Evolutionary conservation across 2,329 filamentous ascomycete genomes (phyloP).

Genomic region (Penicillium sp.): DNA sequence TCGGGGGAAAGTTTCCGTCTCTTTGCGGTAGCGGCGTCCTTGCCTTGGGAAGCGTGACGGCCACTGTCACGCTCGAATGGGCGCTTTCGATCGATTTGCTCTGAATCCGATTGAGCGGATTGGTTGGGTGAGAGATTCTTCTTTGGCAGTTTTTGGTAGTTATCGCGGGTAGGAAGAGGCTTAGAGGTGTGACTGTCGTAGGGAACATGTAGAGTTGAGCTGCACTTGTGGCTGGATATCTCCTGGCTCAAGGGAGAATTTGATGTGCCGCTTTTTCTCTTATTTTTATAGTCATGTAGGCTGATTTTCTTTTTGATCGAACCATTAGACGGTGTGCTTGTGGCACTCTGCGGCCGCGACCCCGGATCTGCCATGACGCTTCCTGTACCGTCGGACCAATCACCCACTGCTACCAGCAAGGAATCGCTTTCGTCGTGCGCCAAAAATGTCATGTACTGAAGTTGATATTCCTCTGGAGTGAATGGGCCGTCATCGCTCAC

Average conservation of each 20-base stretch:
- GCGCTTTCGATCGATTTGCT: conserved; percentile 34
- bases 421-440: conserved; percentile 62
- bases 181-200: conserved; percentile 31
- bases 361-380: conserved; percentile 50
- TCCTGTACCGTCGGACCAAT: conserved; percentile 57
- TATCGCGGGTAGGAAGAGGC: conserved; percentile 22
- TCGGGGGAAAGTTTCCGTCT: conserved; percentile 47
- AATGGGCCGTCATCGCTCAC: conserved; percentile 59
- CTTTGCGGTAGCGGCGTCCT: conserved; percentile 41
- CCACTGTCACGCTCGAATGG: conserved; percentile 30
- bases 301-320: conserved; percentile 66
- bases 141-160: conserved; percentile 20
- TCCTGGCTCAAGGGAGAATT: conserved; percentile 33
- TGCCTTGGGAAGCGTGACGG: conserved; percentile 19
- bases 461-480: conserved; percentile 58
- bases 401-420: conserved; percentile 57
- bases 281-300: conserved; percentile 65
- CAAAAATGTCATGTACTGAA: conserved; percentile 67
- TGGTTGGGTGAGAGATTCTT: conserved; percentile 19
- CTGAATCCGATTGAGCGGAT: conserved; percentile 20
- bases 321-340: conserved; percentile 46
- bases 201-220: conserved; percentile 21
- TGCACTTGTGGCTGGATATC: conserved; percentile 21
- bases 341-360: conserved; percentile 42
- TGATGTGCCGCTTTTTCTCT: conserved; percentile 47